Base-by-base conservation (phyloP, 1,284 basidiomycete genomes). In the Cutaneotrichosporon sp. region DNA sequence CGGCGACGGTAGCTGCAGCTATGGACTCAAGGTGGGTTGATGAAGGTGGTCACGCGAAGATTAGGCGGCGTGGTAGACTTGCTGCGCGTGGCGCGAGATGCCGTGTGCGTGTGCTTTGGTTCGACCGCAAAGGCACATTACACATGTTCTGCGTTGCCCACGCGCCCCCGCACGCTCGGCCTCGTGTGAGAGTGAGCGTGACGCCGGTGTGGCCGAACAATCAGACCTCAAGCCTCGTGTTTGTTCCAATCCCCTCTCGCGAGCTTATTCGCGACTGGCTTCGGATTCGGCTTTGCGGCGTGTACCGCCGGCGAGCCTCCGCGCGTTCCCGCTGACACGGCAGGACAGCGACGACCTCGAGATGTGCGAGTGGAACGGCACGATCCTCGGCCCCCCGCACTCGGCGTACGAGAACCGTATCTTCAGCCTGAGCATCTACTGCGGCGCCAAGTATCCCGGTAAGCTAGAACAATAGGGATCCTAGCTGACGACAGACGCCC, bases 351-450 rank as follows among this genome's bases (percentile, higher is more conserved):
- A 96, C 69, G 91, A 94, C 80, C 86, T 92, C 76, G 80, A 89
- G 78, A 97, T 98, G 94, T 88, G 85, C 76, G 83, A 92, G 72
- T 98, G 94, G 94, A 97, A 96, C 71, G 94, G 93, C 38, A 98
- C 96, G 12, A 94, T 98, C 78, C 90, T 98, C 60, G 96, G 94
- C 9, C 94, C 96, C 33, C 92, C 92, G 53, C 93, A 97, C 79
- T 93, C 90, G 30, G 90, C 94, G 12, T 92, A 94, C 76, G 92
- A 98, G 82, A 98, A 98, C 77, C 84, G 94, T 49, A 98, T 98
- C 77, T 98, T 97, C 81, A 89, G 85, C 55, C 83, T 98, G 66
- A 89, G 87, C 79, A 93, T 98, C 71, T 79, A 80, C 67, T 97
- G 94, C 70, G 88, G 85, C 35, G 78, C 84, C 8, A 63, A 73